A percentile compares a stretch with the other conserved stretches of the same genome.
Evolutionary conservation across 345 rosid species (phyloP).

Genomic region (Citrus inodora): DNA sequence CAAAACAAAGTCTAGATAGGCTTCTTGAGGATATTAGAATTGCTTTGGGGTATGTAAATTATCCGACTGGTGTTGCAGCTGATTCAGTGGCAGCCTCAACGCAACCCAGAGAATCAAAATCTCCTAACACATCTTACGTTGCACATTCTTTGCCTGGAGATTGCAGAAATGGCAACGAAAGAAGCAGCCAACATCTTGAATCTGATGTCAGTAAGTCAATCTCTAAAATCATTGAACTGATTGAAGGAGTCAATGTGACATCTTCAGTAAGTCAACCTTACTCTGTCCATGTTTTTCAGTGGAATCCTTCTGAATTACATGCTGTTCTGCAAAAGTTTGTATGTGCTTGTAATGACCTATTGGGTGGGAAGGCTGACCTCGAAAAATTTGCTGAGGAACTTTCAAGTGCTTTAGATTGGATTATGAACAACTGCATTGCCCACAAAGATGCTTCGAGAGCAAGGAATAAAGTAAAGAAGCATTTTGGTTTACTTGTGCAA

Average conservation of each 20-base stretch:
- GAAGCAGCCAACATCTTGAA: conserved; percentile 19
- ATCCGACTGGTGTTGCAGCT: conserved; percentile 8
- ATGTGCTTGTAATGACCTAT: conserved; percentile 28
- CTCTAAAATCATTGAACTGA: conserved; percentile 40
- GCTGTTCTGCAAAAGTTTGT: conserved; percentile 33
- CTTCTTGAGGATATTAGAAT: conserved; percentile 76
- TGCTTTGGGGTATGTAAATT: conserved; percentile 61
- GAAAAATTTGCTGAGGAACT: conserved; percentile 39
- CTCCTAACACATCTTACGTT: conserved; percentile 15
- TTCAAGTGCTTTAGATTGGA: conserved; percentile 40
- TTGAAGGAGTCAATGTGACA: conserved; percentile 32
- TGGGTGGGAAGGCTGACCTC: conserved; percentile 33
- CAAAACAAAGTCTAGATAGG: conserved; percentile 49
- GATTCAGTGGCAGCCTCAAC: conserved; percentile 13
- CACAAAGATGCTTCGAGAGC: conserved; percentile 41
- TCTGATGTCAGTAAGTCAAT: conserved; percentile 31
- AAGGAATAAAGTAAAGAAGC: conserved; percentile 62
- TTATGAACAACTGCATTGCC: conserved; percentile 30
- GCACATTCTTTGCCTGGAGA: conserved; percentile 18
- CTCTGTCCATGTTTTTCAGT: conserved; percentile 39
- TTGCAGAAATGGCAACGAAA: conserved; percentile 14
- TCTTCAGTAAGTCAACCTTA: conserved; percentile 19
- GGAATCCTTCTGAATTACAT: conserved; percentile 40
- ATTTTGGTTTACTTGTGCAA: conserved; percentile 27
- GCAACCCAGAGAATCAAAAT: conserved; percentile 34